These are phyloP conservation scores for Monilinia polystroma DNA, from an alignment of 2,329 filamentous ascomycete genomes.

Conservation along the genomic window DNA sequence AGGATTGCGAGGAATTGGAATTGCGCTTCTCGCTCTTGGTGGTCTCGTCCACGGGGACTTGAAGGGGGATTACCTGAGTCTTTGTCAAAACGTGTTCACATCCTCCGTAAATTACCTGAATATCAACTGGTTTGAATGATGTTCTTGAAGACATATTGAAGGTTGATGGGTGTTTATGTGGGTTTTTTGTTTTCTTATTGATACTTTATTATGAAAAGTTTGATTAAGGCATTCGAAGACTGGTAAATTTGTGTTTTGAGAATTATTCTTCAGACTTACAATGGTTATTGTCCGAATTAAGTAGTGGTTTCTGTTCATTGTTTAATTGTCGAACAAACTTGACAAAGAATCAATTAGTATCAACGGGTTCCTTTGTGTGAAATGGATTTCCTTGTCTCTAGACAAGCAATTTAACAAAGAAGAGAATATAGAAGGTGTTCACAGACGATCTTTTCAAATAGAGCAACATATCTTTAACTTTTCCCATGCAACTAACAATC, in stretches of 20 bases:
- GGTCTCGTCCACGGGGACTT: neutral
- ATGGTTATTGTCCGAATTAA: constrained; percentile 12
- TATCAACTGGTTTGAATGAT: constrained; percentile 10
- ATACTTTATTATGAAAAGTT: neutral
- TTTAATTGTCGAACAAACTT: neutral
- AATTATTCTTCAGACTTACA: neutral
- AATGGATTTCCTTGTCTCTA: neutral
- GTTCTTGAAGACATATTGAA: constrained; percentile 6
- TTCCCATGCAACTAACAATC: neutral
- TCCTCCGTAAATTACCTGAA: constrained; percentile 4
- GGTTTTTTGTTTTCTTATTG: neutral
- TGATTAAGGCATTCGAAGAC: neutral
- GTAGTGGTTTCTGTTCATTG: neutral
- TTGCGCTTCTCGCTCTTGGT: neutral
- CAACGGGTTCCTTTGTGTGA: too few species aligned
- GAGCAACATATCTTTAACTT: neutral
- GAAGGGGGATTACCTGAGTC: constrained; percentile 5
- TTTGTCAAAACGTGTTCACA: constrained; percentile 1
- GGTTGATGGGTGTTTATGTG: neutral
- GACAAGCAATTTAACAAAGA: neutral
- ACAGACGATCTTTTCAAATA: neutral
- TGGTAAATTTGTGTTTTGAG: neutral
- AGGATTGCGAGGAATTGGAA: neutral
- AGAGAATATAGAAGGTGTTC: neutral
- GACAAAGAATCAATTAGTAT: neutral